phyloP scores from a whole-genome alignment of 2,329 filamentous ascomycete species.

The Colletotrichum sp. region DNA sequence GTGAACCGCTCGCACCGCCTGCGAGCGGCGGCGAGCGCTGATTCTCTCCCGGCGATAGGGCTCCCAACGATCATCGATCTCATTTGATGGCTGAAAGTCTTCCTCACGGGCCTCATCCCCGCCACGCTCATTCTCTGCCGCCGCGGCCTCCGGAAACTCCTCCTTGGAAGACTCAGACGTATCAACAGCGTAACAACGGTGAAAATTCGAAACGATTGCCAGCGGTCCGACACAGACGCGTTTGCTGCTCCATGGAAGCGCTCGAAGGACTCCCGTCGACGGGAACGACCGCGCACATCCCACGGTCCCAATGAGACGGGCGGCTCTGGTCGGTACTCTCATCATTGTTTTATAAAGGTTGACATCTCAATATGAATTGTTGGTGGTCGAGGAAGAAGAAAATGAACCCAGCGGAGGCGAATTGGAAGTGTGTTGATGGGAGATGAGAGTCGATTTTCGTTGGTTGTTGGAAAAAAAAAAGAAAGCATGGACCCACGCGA shows the following conservation, averaged over 20 bases:
- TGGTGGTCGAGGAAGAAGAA: background rate
- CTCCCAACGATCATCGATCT: background rate
- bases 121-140: background rate
- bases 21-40: background rate
- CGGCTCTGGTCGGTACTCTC: background rate
- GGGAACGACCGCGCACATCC: background rate
- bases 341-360: background rate
- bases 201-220: background rate
- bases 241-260: background rate
- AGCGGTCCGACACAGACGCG: background rate
- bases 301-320: background rate
- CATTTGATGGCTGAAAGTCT: background rate
- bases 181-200: background rate
- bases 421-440: background rate
- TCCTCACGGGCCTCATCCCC: background rate
- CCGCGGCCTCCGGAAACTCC: background rate
- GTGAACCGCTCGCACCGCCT: background rate
- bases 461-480: background rate
- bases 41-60: background rate
- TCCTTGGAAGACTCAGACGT: background rate
- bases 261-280: background rate
- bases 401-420: background rate
- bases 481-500: background rate
- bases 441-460: background rate
- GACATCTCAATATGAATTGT: background rate